Base-by-base conservation (phyloP, 169 alveolate genomes). In the Plasmodium vivax region DNA sequence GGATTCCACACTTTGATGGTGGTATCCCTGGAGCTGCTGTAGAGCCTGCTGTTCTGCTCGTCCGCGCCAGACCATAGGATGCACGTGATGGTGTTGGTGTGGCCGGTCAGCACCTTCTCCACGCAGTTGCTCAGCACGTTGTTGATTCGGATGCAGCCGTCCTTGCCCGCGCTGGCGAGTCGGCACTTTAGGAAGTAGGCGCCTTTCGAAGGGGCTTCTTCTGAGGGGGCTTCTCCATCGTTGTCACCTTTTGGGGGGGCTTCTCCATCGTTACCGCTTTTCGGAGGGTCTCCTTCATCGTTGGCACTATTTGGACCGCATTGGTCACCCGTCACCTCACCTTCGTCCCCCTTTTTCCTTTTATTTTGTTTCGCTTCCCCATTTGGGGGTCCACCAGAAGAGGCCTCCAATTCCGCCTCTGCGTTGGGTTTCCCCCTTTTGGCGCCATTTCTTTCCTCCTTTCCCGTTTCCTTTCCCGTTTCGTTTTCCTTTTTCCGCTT, bases 11-110 rank as follows among this genome's bases (percentile, higher is more conserved):
- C 98, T 95, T 98, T 98, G 23, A 99, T 96, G 16, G 99, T 94
- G 54, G 99, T 98, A 93, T 99, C 99, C 84, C 99, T 97, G 30
- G 99, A 98, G 79, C 99, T 97, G 47, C 99, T 97, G 94, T 98
- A 98, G 30, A 99, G 93, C 47, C 95, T 93, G 71, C 73, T 72
- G 32, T 77, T 97, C 36, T 92, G 82, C 54, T 96, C 96, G 51
- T 90, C 75, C 51, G 1, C 16, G 23, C 99, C 99, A 32, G 99
- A 98, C 99, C 99, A 99, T 9, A 98, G 91, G 51, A 98, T 98
- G 84, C 98, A 98, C 5, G 99, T 98, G 10, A 99, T 97, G 71
- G 98, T 97, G 84, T 98, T 97, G 1, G 98, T 96, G 92, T 99
- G 99, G 8, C 99, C 98, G n/a, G 97, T 93, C 47, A 98, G 97